Percentiles rank a stretch among this genome's conserved stretches.
phyloP scores from a whole-genome alignment of 768 basidiomycete species.

The Lentinula sp. region DNA sequence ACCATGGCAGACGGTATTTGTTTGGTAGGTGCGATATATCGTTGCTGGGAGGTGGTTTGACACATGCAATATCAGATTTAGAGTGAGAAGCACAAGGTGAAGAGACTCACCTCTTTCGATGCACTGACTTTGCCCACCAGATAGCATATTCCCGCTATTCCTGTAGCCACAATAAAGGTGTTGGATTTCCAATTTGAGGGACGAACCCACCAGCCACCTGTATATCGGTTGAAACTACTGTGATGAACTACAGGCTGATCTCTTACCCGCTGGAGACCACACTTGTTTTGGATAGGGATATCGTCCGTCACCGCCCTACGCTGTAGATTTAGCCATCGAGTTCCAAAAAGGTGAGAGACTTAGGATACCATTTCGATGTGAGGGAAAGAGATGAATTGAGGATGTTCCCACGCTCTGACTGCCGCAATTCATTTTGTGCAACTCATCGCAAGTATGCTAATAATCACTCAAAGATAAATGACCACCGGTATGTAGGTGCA shows the following conservation, averaged over 20 bases:
- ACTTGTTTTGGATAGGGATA: slow-evolving; percentile 71
- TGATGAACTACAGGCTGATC: not conserved
- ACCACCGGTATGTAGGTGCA: too few relatives aligned
- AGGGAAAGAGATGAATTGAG: not conserved
- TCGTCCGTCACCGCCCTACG: slow-evolving; percentile 50
- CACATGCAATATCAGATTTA: not conserved
- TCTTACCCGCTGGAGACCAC: slow-evolving; percentile 64
- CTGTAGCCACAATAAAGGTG: slow-evolving; percentile 47
- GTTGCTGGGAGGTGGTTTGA: slow-evolving; percentile 24
- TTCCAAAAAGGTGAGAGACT: too few relatives aligned
- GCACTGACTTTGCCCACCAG: slow-evolving; percentile 52
- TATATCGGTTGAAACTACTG: not conserved
- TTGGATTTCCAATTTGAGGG: slow-evolving; percentile 64
- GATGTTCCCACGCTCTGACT: too few relatives aligned
- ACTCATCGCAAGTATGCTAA: too few relatives aligned
- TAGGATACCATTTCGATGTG: not conserved
- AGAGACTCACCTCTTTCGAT: slow-evolving; percentile 44
- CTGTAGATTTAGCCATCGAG: not conserved
- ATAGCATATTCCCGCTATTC: slow-evolving; percentile 45
- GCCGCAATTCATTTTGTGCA: too few relatives aligned
- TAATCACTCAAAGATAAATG: too few relatives aligned
- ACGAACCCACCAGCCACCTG: slow-evolving; percentile 74
- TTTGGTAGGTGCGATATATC: slow-evolving; percentile 42
- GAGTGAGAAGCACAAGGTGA: slow-evolving; percentile 11
- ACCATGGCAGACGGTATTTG: slow-evolving; percentile 57